phyloP scores from a whole-genome alignment of 495 filamentous ascomycete species.

The Melanomma pulvis-pyrius region DNA sequence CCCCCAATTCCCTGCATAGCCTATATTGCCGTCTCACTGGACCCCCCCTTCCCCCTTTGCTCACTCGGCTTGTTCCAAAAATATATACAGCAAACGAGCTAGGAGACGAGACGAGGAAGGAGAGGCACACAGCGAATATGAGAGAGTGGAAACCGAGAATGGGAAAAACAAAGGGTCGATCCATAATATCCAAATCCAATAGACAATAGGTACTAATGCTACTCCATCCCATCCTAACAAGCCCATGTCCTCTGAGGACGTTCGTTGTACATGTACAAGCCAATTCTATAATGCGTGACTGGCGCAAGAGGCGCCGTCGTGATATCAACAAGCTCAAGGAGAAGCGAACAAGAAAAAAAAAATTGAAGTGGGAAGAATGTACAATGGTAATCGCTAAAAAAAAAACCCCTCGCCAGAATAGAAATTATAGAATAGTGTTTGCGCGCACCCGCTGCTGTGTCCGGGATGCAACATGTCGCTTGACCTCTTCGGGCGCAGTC shows the following conservation, averaged over 20 bases:
- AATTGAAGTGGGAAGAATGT: not conserved
- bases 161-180: not conserved
- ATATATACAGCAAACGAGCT: conserved; percentile 4
- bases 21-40: conserved; percentile 16
- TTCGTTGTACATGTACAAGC: not conserved
- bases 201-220: not conserved
- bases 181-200: not conserved
- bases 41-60: too few relatives aligned
- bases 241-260: not conserved
- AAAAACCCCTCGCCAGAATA: not conserved
- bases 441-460: conserved; percentile 7
- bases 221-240: not conserved
- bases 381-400: conserved; percentile 7
- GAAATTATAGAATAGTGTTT: conserved; percentile 2
- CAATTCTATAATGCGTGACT: conserved; percentile 6
- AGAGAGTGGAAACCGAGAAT: not conserved
- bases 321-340: not conserved
- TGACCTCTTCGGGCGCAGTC: conserved; percentile 34
- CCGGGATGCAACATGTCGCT: conserved; percentile 27
- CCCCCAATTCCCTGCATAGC: conserved; percentile 20
- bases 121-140: not conserved
- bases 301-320: not conserved
- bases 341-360: not conserved
- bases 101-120: not conserved
- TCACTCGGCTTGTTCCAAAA: conserved; percentile 4